Evolutionary conservation across 129 eudicot genomes (phyloP).

Genomic region (Artemisia tridentata): DNA sequence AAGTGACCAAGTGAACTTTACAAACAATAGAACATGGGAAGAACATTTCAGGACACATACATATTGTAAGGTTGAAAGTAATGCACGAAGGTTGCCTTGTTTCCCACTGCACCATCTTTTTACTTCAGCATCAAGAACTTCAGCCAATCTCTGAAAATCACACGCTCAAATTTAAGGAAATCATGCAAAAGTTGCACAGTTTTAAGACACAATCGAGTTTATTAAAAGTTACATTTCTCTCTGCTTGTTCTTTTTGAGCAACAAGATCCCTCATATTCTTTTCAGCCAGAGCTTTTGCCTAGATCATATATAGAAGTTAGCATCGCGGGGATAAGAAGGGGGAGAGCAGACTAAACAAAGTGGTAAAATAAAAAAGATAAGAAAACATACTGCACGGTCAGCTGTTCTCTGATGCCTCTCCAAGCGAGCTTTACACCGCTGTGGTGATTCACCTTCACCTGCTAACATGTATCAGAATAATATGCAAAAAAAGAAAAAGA

Average conservation of each 20-base stretch:
- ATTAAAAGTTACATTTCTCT: constrained; percentile 61
- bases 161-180: neutral
- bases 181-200: neutral
- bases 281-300: constrained; percentile 97
- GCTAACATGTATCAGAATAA: constrained; percentile 34
- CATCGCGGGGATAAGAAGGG: too few species aligned
- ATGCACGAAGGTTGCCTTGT: constrained; percentile 96
- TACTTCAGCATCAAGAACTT: constrained; percentile 92
- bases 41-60: constrained; percentile 40
- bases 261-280: constrained; percentile 89
- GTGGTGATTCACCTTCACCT: constrained; percentile 85
- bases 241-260: constrained; percentile 91
- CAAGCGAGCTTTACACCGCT: constrained; percentile 91
- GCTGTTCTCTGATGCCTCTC: constrained; percentile 97
- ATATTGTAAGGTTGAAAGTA: constrained; percentile 97
- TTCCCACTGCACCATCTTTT: constrained; percentile 96
- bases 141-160: constrained; percentile 82
- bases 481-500: neutral
- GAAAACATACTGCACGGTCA: constrained; percentile 83
- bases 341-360: constrained; percentile 7
- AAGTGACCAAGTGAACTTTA: neutral
- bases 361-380: neutral
- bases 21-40: neutral
- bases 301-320: constrained; percentile 30
- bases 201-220: neutral